Base-by-base conservation (phyloP, 2,329 filamentous ascomycete species). In the Emergomyces pasteurianus region DNA sequence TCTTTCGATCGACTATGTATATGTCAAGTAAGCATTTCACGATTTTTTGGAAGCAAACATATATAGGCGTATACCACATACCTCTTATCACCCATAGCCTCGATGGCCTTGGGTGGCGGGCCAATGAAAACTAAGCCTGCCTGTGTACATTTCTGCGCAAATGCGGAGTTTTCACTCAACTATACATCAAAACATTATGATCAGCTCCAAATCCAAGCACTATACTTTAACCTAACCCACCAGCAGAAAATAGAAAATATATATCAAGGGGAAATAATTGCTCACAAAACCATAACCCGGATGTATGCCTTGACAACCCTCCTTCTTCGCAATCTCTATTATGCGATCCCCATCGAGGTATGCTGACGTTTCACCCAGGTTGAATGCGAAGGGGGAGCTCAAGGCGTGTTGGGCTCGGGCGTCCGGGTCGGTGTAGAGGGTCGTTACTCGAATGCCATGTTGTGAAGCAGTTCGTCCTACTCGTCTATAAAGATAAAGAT, bases 341-440 rank as follows among this genome's bases (percentile, higher is more conserved):
- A 99, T 97, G 64, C 89, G 86, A 69, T 95, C 89, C 61, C 92
- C 92, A 73, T 99, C 92, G 49, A 99, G 85, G 72, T 99, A 99
- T 59, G 88, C 91, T 56, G 87, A 87, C 18, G 90, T 85, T 23
- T 66, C 65, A 26, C 92, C 92, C 12, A 99, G 83, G 64, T 90
- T 91, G 55, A 95, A 83, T 31, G 92, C 86, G 72, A 89, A 89
- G 1, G 89, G 88, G 31, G 90, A 92, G 67, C 87, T 88, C 61
- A 91, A 80, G 38, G 92, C 91, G 78, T 99, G 94, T 75, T 96
- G 94, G 36, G 91, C 87, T 64, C 80, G 80, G 61, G 89, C 86
- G 74, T 99, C 94, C 46, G 92, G 89, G 66, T 95, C 89, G 8
- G 94, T 99, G 76, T 96, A 99, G 62, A 99, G 83, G 0, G 92